Evolutionary conservation across 2,329 filamentous ascomycete genomes (phyloP), one percentile per base, ranked within the genome.

Genomic region (Ophiostoma novo-ulmi): DNA sequence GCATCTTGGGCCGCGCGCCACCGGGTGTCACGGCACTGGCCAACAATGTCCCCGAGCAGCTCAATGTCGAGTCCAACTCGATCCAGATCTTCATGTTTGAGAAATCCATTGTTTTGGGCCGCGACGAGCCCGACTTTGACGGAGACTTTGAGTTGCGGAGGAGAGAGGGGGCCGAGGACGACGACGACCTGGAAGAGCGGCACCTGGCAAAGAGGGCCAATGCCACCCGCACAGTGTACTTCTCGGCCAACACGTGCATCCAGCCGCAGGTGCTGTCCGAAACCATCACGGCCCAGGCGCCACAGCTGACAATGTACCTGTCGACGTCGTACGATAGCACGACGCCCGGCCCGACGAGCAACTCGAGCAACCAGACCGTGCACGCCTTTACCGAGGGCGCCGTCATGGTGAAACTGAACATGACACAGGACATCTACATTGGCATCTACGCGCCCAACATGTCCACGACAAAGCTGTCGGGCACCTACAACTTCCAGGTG

Each of bases 201-300:
- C 58, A 17, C 26, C 63, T 65, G 5, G 70, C 67, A 74, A 76
- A 71, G 73, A 76, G 69, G 73, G 31, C 52, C 52, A 58, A 58
- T 13, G 52, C 52, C 22, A 79, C 79, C 20, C 82, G 80, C 61
- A 86, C 80, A 1, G 82, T 98, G 3, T 97, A 91, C 78, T 85
- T 99, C 70, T 93, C 93, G 1, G 88, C 93, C 63, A 98, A 93
- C 74, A 94, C 92, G 0, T 99, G 95, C 79, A 80, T 87, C 36
- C 93, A 96, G 75, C 95, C 94, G 14, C 78, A 80, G 26, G 82
- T 84, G 58, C 86, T 80, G 10, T 81, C 70, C n/a, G 36, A 55
- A 3, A 80, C 82, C 35, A 82, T 80, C 0, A 76, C 76, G 2
- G 75, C 80, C 69, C 78, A 80, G 17, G 86, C 91, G 14, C 90